Evolutionary conservation across 805 yeast species (phyloP), one percentile per base, ranked within the genome.

Genomic region (Saturnispora quitensis): DNA sequence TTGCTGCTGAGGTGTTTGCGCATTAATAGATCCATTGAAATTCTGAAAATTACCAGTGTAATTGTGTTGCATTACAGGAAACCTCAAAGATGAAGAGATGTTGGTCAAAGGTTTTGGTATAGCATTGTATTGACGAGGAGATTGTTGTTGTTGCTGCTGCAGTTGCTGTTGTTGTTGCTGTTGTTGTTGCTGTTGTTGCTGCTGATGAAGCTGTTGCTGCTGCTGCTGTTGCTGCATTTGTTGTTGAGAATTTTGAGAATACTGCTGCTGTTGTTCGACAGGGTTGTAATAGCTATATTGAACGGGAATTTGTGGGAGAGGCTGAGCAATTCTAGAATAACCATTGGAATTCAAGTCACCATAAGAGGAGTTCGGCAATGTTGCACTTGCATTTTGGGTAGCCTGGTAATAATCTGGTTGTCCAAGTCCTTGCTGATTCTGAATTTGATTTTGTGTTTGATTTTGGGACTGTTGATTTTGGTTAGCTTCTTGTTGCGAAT

Each of bases 381-480:
- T 43, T 40, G 44, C 45, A 46, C 51, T 51, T 13, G 44, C 2
- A 36, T 17, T 42, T 43, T 31, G 54, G 4, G 10, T n/a, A 13
- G 15, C 34, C 27, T 43, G 45, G 18, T 17, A 48, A 27, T 47
- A 49, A n/a, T 22, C 34, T 40, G 42, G 18, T 9, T 38, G 42
- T 38, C 10, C 22, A 38, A 38, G 15, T 9, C 22, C 9, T 17
- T 24, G 46, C 17, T 47, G 36, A 43, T 50, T 48, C 25, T 18
- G 48, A 31, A 15, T 31, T 17, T 45, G 47, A 33, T 25, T 15
- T 22, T 38, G 49, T 17, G 47, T 48, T 36, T 24, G 34, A 15
- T 51, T 55, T 20, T 53, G 59, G 33, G 51, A 55, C 48, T 53
- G 56, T 31, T 55, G 59, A 43, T 54, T 59, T 50, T 57, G 62